These are phyloP conservation scores for Podaxis sp. DNA, from an alignment of 768 basidiomycete species.

Conservation along the genomic window DNA sequence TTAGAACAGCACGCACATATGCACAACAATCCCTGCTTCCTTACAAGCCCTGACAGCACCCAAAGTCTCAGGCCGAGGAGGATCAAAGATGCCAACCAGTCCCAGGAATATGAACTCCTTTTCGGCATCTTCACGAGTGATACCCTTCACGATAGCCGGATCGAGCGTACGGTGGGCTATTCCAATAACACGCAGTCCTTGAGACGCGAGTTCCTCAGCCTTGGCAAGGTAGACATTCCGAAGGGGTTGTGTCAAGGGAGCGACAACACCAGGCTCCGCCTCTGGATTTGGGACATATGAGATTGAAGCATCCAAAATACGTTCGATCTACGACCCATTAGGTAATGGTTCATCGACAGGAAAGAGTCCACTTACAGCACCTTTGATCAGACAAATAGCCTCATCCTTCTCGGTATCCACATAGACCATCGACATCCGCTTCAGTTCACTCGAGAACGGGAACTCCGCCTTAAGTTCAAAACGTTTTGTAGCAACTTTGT, in stretches of 20 bases:
- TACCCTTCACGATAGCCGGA: conserved; percentile 22
- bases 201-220: conserved; percentile 38
- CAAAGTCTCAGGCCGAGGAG: conserved; percentile 52
- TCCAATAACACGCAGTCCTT: conserved; percentile 42
- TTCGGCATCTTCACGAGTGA: conserved; percentile 46
- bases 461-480: conserved; percentile 37
- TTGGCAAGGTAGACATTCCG: conserved; percentile 29
- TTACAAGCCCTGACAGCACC: conserved; percentile 52
- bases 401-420: conserved; percentile 25
- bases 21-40: conserved; percentile 52
- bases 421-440: conserved; percentile 48
- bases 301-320: conserved; percentile 48
- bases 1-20: conserved; percentile 29
- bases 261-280: conserved; percentile 19
- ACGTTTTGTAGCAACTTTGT: conserved; percentile 19
- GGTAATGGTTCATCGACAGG: neutral
- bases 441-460: conserved; percentile 51
- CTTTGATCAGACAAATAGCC: conserved; percentile 32
- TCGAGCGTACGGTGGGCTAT: conserved; percentile 29
- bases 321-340: conserved; percentile 34
- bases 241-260: conserved; percentile 29
- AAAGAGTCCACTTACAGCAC: conserved; percentile 30
- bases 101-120: conserved; percentile 47
- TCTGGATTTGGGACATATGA: conserved; percentile 31
- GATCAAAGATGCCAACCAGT: conserved; percentile 56